Evolutionary conservation across 106 monocot species (phyloP).

Genomic region (Hemerocallis citrina): DNA sequence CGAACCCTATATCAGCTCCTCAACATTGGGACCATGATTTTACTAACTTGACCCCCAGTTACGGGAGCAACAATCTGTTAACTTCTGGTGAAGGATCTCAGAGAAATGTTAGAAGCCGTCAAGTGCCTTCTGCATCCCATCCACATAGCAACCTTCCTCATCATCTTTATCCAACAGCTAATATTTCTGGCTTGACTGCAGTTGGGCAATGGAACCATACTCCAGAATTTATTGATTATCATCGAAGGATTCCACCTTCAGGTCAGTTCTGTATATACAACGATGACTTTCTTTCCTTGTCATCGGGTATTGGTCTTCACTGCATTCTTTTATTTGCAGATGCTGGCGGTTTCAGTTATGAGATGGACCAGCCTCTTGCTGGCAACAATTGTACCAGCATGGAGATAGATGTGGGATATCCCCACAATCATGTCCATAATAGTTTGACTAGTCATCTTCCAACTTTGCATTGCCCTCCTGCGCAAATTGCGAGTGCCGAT

Average conservation of each 20-base stretch:
- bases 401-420: constrained; percentile 6
- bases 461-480: neutral
- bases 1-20: constrained; percentile 13
- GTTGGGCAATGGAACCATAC: constrained; percentile 11
- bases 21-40: constrained; percentile 12
- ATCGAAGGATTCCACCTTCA: constrained; percentile 10
- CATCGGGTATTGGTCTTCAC: neutral
- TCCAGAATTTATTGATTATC: neutral
- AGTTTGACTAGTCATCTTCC: neutral
- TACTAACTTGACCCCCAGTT: neutral
- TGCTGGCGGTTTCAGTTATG: constrained; percentile 8
- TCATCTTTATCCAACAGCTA: constrained; percentile 10
- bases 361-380: constrained; percentile 11
- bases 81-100: constrained; percentile 30
- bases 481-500: neutral
- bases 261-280: constrained; percentile 7
- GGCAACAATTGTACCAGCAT: constrained; percentile 1
- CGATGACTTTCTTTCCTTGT: neutral
- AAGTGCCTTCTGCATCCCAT: constrained; percentile 14
- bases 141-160: constrained; percentile 12
- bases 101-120: constrained; percentile 56
- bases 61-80: constrained; percentile 8
- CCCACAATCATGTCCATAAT: neutral
- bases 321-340: neutral
- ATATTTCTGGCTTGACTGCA: constrained; percentile 11